Evolutionary conservation across 108 stramenopile genomes (phyloP).

Genomic region (Poteriospumella lacustris): DNA sequence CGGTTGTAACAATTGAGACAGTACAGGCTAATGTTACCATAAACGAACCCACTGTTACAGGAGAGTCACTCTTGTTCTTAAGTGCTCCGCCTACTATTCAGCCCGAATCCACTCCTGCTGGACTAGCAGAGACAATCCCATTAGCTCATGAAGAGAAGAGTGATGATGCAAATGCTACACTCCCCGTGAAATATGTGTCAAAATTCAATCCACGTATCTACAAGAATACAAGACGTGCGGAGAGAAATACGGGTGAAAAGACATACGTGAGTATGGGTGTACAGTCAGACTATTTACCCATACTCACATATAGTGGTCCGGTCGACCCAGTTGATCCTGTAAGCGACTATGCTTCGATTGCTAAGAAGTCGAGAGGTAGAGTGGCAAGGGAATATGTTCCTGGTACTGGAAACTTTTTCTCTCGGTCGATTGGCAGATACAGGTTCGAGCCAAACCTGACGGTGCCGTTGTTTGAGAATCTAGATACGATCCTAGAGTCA

Average conservation of each 20-base stretch:
- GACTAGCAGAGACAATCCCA: not conserved
- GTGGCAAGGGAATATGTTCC: constrained; percentile 6
- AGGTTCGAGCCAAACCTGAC: constrained; percentile 6
- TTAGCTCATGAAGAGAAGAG: constrained; percentile 3
- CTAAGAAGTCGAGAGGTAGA: constrained; percentile 7
- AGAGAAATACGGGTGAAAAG: constrained; percentile 7
- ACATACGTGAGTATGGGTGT: constrained; percentile 7
- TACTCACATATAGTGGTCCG: constrained; percentile 7
- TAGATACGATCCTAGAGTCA: not conserved
- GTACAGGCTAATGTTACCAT: constrained; percentile 7
- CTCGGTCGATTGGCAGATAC: constrained; percentile 6
- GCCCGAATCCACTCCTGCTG: constrained; percentile 5
- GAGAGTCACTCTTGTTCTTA: constrained; percentile 7
- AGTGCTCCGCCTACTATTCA: constrained; percentile 6
- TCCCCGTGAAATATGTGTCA: constrained; percentile 7
- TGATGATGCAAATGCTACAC: not conserved
- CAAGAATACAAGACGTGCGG: constrained; percentile 6
- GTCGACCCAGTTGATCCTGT: constrained; percentile 6
- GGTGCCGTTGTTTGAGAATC: constrained; percentile 6
- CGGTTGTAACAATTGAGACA: constrained; percentile 7
- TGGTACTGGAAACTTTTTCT: constrained; percentile 8
- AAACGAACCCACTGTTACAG: constrained; percentile 7
- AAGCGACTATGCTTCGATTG: constrained; percentile 7
- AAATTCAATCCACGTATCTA: constrained; percentile 8
- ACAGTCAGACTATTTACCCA: constrained; percentile 7